A percentile compares a stretch with the other conserved stretches of the same genome.
Conservation (phyloP, 192 early-diverging fungal species). For the Coemansia sp. region DNA sequence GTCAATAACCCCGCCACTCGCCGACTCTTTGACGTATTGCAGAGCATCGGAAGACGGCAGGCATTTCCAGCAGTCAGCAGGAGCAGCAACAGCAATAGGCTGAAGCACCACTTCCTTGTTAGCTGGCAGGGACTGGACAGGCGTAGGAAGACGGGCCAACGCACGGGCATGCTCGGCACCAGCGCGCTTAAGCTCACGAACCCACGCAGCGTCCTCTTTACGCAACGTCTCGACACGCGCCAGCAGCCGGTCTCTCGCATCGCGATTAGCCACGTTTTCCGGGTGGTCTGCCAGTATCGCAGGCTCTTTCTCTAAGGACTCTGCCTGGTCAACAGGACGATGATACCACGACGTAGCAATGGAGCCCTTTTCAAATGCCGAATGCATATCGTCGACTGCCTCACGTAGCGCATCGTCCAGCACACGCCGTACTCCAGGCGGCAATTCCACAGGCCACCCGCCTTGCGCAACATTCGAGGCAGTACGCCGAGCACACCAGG, state of each 20-base stretch:
- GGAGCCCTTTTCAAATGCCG: conserved; percentile 43
- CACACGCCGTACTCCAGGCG: conserved; percentile 17
- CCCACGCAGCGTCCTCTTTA: conserved; percentile 39
- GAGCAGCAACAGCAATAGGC: conserved; percentile 18
- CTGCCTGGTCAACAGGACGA: conserved; percentile 23
- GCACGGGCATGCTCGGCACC: conserved; percentile 28
- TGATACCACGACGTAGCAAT: conserved; percentile 57
- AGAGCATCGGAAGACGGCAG: conserved; percentile 4
- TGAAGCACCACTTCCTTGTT: conserved; percentile 3
- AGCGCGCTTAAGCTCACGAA: conserved; percentile 41
- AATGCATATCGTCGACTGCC: conserved; percentile 48
- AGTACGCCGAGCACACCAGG: conserved; percentile 64
- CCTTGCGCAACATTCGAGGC: background rate
- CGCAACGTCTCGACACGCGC: conserved; percentile 24
- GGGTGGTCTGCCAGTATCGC: conserved; percentile 24
- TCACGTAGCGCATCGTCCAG: conserved; percentile 36
- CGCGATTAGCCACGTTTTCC: conserved; percentile 41
- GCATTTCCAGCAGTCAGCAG: background rate
- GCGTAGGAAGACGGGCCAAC: conserved; percentile 38
- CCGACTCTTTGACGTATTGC: conserved; percentile 8
- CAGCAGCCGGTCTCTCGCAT: conserved; percentile 23
- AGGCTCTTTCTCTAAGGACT: conserved; percentile 12
- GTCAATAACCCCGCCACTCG: conserved; percentile 1
- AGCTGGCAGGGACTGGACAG: conserved; percentile 23
- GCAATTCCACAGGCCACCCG: conserved; percentile 29